Evolutionary conservation across 1,139 yeast genomes (phyloP).

Genomic region (Taphrina deformans): DNA sequence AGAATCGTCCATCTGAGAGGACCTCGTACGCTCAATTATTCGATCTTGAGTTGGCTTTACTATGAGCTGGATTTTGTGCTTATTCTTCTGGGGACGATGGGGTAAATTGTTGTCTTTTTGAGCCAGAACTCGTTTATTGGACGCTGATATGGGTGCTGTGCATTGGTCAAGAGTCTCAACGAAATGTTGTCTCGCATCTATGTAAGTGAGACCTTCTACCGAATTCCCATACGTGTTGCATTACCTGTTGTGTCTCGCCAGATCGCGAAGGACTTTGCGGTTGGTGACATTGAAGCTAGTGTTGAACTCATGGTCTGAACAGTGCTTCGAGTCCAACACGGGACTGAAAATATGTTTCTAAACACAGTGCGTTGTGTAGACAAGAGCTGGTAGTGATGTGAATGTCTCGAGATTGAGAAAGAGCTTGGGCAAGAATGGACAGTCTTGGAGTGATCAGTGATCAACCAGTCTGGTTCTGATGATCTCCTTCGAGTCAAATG

Average conservation of each 20-base stretch:
- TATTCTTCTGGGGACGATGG: background rate
- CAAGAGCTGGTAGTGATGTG: background rate
- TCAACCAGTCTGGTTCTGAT: no score
- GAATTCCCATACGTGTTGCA: no score
- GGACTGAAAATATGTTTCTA: no score
- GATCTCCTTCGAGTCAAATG: no score
- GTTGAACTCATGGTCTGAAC: background rate
- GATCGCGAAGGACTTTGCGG: background rate
- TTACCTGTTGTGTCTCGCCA: constrained; percentile 6
- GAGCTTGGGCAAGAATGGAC: no score
- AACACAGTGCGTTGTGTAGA: background rate
- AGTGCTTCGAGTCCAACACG: no score
- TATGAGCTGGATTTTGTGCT: background rate
- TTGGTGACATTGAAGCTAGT: background rate
- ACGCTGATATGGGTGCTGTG: background rate
- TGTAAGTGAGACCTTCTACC: no score
- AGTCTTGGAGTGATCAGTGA: background rate
- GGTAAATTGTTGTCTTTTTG: background rate
- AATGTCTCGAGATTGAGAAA: background rate
- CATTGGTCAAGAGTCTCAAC: background rate
- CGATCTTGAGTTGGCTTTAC: background rate
- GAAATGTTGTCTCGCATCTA: background rate
- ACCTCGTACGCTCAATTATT: no score
- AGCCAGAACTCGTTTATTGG: background rate
- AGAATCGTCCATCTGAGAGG: no score